A percentile compares a stretch with the other conserved stretches of the same genome.
Evolutionary conservation across 768 basidiomycete species (phyloP).

Genomic region (Lactarius evosmus): DNA sequence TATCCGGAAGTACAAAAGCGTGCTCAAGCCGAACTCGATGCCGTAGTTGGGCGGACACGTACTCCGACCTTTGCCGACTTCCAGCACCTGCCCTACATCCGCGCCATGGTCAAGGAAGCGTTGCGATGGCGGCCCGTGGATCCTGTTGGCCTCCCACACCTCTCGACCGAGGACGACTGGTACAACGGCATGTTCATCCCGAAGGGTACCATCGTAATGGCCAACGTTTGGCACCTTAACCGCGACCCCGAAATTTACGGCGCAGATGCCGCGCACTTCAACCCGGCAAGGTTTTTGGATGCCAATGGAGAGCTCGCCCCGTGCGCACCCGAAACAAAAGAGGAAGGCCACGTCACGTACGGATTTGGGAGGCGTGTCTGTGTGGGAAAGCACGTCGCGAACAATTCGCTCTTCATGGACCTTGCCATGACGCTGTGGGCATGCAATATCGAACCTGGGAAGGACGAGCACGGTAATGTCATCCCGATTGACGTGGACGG

Average conservation of each 20-base stretch:
- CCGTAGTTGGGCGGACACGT: constrained; percentile 16
- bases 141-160: constrained; percentile 27
- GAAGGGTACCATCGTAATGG: constrained; percentile 35
- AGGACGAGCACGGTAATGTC: neutral
- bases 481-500: neutral
- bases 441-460: constrained; percentile 21
- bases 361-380: constrained; percentile 32
- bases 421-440: constrained; percentile 35
- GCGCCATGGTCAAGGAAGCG: constrained; percentile 24
- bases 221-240: constrained; percentile 33
- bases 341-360: constrained; percentile 31
- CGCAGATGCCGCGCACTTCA: constrained; percentile 28
- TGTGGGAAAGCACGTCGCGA: constrained; percentile 22
- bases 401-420: constrained; percentile 35
- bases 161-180: constrained; percentile 30
- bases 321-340: constrained; percentile 30
- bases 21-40: constrained; percentile 17
- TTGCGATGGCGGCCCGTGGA: constrained; percentile 13
- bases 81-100: constrained; percentile 18
- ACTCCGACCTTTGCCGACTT: constrained; percentile 22
- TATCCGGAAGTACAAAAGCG: constrained; percentile 6
- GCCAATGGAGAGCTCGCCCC: constrained; percentile 25
- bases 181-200: constrained; percentile 36
- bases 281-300: constrained; percentile 30
- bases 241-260: constrained; percentile 31